A percentile compares a stretch with the other conserved stretches of the same genome.
These are phyloP conservation scores for Phyllosticta citrichinensis DNA, from an alignment of 2,329 filamentous ascomycete species.

Conservation along the genomic window DNA sequence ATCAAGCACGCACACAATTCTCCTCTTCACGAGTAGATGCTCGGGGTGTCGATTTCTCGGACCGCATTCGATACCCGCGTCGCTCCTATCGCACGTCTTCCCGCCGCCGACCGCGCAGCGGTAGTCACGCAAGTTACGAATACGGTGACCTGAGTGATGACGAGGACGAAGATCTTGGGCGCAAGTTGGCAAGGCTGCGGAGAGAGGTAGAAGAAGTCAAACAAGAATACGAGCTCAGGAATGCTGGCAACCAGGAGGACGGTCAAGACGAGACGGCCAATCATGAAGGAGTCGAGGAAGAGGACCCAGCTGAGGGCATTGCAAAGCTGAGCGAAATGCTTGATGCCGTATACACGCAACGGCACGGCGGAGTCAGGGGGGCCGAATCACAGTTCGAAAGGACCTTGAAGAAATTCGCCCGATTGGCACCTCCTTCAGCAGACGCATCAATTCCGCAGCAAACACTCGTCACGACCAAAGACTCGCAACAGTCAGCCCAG, in stretches of 20 bases:
- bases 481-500: constrained; percentile 35
- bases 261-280: constrained; percentile 34
- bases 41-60: constrained; percentile 75
- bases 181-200: constrained; percentile 71
- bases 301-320: constrained; percentile 46
- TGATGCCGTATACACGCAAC: constrained; percentile 48
- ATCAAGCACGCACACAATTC: constrained; percentile 73
- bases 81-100: constrained; percentile 73
- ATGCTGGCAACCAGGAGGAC: constrained; percentile 25
- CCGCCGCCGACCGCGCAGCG: constrained; percentile 53
- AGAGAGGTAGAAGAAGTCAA: constrained; percentile 64
- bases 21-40: constrained; percentile 66
- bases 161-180: constrained; percentile 67
- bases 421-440: background rate
- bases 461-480: background rate
- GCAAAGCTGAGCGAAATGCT: constrained; percentile 61
- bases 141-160: constrained; percentile 63
- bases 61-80: constrained; percentile 67
- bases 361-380: constrained; percentile 25
- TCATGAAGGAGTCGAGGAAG: constrained; percentile 27
- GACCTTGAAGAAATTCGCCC: constrained; percentile 26
- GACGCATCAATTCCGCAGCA: background rate
- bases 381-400: constrained; percentile 26
- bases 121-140: constrained; percentile 47
- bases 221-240: constrained; percentile 45